phyloP scores from a whole-genome alignment of 2,329 filamentous ascomycete genomes.

The Biscogniauxia marginata region DNA sequence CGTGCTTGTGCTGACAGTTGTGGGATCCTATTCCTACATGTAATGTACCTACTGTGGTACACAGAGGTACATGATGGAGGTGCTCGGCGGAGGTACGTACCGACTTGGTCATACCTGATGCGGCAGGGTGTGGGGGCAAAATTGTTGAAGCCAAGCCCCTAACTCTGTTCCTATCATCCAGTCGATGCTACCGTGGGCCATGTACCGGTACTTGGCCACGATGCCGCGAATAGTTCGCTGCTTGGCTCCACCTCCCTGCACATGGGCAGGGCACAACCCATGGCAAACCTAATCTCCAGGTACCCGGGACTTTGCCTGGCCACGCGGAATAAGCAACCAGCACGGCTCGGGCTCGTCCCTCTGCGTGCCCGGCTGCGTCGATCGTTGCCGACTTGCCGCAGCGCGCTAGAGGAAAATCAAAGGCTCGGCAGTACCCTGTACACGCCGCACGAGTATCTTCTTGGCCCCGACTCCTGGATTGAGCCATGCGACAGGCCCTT shows the following conservation, averaged over 20 bases:
- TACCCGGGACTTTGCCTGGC: slow-evolving; percentile 22
- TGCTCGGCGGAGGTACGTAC: no score
- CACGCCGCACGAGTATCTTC: slow-evolving; percentile 7
- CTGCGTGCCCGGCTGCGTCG: not conserved
- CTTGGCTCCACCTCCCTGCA: slow-evolving; percentile 24
- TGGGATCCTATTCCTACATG: not conserved
- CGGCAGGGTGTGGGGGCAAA: not conserved
- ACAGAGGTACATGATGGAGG: no score
- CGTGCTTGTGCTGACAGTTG: not conserved
- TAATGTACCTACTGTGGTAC: not conserved
- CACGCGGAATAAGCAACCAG: slow-evolving; percentile 25
- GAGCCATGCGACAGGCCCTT: slow-evolving; percentile 29
- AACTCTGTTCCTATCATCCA: slow-evolving; percentile 12
- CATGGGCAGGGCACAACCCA: slow-evolving; percentile 22
- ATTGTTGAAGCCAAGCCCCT: not conserved
- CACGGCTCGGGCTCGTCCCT: slow-evolving; percentile 14
- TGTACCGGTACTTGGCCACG: slow-evolving; percentile 25
- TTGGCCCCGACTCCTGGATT: slow-evolving; percentile 19
- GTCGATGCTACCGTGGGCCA: slow-evolving; percentile 12
- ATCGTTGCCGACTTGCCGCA: slow-evolving; percentile 1
- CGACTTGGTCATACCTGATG: not conserved
- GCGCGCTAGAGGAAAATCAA: slow-evolving; percentile 12
- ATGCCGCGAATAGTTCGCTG: slow-evolving; percentile 22
- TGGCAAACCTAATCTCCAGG: slow-evolving; percentile 18
- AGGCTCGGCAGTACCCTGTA: slow-evolving; percentile 14